phyloP scores from a whole-genome alignment of 2,329 filamentous ascomycete genomes.

The Alternaria angustiovoidea region DNA sequence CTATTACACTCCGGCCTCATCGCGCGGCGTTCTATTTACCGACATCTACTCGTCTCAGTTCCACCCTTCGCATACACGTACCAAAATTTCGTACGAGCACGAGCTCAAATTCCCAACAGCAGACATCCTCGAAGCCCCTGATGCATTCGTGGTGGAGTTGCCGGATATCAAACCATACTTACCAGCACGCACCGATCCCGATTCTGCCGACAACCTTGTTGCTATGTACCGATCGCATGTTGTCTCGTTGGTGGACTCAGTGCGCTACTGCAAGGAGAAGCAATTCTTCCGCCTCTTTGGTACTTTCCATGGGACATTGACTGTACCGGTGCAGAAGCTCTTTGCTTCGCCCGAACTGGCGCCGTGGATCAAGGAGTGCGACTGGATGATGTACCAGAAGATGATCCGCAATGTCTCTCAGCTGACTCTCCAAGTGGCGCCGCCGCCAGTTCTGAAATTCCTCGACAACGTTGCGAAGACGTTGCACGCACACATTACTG shows the following conservation, averaged over 20 bases:
- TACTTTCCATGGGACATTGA: constrained; percentile 94
- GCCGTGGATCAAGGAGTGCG: constrained; percentile 93
- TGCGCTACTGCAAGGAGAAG: constrained; percentile 95
- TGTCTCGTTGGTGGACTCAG: constrained; percentile 92
- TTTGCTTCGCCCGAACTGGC: constrained; percentile 82
- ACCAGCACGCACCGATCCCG: constrained; percentile 80
- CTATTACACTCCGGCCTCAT: constrained; percentile 49
- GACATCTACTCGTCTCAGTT: constrained; percentile 56
- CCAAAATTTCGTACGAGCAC: constrained; percentile 65
- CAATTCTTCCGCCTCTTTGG: constrained; percentile 95
- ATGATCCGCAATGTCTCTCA: constrained; percentile 92
- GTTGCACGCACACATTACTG: constrained; percentile 81
- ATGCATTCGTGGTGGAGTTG: constrained; percentile 77
- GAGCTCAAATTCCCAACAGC: constrained; percentile 69
- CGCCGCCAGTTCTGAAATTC: constrained; percentile 84
- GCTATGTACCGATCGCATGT: constrained; percentile 94
- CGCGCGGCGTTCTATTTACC: constrained; percentile 56
- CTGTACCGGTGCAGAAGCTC: constrained; percentile 93
- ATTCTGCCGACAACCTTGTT: constrained; percentile 83
- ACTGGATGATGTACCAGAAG: constrained; percentile 94
- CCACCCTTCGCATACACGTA: constrained; percentile 47
- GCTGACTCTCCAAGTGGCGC: constrained; percentile 90
- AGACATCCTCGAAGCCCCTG: constrained; percentile 63
- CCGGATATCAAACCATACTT: constrained; percentile 86
- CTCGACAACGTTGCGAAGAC: constrained; percentile 85